A percentile compares a stretch with the other conserved stretches of the same genome.
phyloP scores from a whole-genome alignment of 352 stramenopile genomes.

The Phytophthora syringae region DNA sequence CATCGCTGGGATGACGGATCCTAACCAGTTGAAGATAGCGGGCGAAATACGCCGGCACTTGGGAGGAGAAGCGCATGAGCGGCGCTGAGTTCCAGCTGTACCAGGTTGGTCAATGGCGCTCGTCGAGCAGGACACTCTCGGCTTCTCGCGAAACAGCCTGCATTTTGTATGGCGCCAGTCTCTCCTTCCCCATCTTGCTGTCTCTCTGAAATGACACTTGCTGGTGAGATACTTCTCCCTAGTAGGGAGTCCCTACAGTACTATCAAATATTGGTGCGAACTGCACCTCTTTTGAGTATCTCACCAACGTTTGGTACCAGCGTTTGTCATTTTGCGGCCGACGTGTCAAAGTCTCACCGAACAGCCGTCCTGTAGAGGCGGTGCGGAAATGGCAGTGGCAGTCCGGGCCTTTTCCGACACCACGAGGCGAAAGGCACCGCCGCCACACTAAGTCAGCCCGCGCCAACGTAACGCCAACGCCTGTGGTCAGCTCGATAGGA shows the following conservation, averaged over 20 bases:
- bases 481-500: neutral
- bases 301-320: too few species aligned
- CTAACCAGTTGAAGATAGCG: slow-evolving; percentile 78
- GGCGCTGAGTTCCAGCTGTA: slow-evolving; percentile 89
- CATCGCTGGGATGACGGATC: slow-evolving; percentile 59
- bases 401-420: slow-evolving; percentile 17
- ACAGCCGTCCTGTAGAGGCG: slow-evolving; percentile 36
- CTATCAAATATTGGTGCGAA: too few species aligned
- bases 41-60: slow-evolving; percentile 87
- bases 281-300: too few species aligned
- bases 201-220: neutral
- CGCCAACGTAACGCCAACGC: slow-evolving; percentile 2
- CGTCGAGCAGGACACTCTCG: too few species aligned
- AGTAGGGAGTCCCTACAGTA: too few species aligned
- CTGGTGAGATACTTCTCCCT: slow-evolving; percentile 5
- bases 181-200: slow-evolving; percentile 11
- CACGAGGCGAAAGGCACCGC: neutral
- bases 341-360: slow-evolving; percentile 14
- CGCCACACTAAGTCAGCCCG: slow-evolving; percentile 16
- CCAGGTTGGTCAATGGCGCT: too few species aligned
- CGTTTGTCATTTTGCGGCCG: neutral
- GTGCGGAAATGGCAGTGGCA: slow-evolving; percentile 20
- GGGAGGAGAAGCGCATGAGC: slow-evolving; percentile 80
- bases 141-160: slow-evolving; percentile 24
- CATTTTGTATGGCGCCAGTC: slow-evolving; percentile 12